These are phyloP conservation scores for Talaromyces sp. DNA, from an alignment of 2,329 filamentous ascomycete genomes.

Conservation along the genomic window DNA sequence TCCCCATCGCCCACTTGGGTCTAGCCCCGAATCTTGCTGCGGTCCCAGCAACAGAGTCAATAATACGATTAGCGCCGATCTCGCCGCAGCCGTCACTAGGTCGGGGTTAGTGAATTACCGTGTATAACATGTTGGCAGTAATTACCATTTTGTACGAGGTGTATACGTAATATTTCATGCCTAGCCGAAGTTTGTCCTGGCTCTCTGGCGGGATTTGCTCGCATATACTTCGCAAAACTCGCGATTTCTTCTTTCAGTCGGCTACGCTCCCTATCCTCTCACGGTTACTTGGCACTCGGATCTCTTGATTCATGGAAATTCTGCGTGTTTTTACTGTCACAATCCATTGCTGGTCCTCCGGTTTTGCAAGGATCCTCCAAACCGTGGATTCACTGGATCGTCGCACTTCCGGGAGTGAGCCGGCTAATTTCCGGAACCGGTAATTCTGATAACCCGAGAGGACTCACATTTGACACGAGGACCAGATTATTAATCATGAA, in stretches of 20 bases:
- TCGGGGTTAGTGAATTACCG: background rate
- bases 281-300: background rate
- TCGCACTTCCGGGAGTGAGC: background rate
- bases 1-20: background rate
- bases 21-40: background rate
- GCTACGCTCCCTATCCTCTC: background rate
- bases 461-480: background rate
- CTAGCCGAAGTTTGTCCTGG: background rate
- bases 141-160: background rate
- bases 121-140: background rate
- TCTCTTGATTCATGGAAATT: background rate
- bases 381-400: background rate
- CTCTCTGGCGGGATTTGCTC: background rate
- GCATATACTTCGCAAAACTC: background rate
- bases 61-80: constrained; percentile 10
- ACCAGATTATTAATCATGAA: background rate
- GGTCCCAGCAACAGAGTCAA: constrained; percentile 4
- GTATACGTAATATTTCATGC: background rate
- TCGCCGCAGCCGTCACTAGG: background rate
- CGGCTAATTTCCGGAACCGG: background rate
- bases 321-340: background rate
- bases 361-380: background rate
- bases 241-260: background rate
- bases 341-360: background rate
- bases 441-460: background rate